Evolutionary conservation across 192 early-diverging fungal genomes (phyloP).

Genomic region (Rhizophagus sp.): DNA sequence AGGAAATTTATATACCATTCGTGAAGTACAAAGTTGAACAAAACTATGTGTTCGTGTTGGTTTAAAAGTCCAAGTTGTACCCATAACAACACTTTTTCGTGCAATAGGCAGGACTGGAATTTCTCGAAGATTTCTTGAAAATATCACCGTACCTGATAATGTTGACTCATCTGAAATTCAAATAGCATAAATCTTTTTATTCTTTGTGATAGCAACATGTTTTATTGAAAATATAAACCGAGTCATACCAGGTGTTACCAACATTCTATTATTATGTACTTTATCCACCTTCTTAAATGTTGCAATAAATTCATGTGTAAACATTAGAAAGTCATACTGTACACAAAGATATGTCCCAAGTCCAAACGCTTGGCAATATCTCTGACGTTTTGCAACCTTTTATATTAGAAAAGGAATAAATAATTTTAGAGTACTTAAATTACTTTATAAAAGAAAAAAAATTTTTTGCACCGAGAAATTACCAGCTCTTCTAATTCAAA

Average conservation of each 20-base stretch:
- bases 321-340: constrained; percentile 89
- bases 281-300: constrained; percentile 72
- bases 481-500: constrained; percentile 88
- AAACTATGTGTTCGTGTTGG: constrained; percentile 61
- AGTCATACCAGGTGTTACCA: constrained; percentile 43
- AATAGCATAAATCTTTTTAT: constrained; percentile 12
- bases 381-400: constrained; percentile 82
- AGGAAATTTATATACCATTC: constrained; percentile 53
- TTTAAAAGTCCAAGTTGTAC: constrained; percentile 86
- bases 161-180: constrained; percentile 33
- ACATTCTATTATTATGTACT: constrained; percentile 52
- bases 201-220: background rate
- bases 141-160: constrained; percentile 25
- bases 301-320: constrained; percentile 92
- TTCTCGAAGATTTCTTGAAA: constrained; percentile 42
- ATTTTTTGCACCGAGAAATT: background rate
- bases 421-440: background rate
- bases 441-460: background rate
- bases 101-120: constrained; percentile 78
- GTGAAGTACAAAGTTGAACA: constrained; percentile 70
- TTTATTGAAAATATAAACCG: constrained; percentile 17
- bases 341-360: constrained; percentile 87
- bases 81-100: constrained; percentile 86
- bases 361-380: constrained; percentile 85
- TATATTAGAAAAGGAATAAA: background rate